Conservation (phyloP, 345 rosid species). For the Rhodomyrtus tomentosa region DNA sequence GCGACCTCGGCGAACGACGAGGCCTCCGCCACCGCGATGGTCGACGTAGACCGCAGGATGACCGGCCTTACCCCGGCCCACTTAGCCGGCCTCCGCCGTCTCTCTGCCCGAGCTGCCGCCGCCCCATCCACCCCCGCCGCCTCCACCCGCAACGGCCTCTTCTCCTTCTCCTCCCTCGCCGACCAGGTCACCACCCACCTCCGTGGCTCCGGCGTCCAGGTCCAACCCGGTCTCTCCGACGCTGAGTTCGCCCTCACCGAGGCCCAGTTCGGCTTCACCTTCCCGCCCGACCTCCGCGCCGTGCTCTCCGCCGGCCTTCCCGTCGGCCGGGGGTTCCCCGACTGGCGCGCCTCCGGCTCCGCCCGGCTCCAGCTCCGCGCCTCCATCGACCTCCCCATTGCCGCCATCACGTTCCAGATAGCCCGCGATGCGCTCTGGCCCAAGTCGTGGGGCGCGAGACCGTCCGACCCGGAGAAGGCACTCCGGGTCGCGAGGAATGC, state of each 20-base stretch:
- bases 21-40: constrained; percentile 32
- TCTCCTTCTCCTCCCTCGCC: constrained; percentile 65
- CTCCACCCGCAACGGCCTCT: constrained; percentile 52
- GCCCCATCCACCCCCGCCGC: constrained; percentile 33
- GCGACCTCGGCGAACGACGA: background rate
- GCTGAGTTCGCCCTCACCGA: constrained; percentile 81
- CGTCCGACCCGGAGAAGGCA: constrained; percentile 75
- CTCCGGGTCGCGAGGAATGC: constrained; percentile 77
- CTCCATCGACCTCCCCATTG: constrained; percentile 75
- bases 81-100: constrained; percentile 87
- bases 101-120: constrained; percentile 91
- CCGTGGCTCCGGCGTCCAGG: constrained; percentile 54
- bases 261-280: constrained; percentile 82
- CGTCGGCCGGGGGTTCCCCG: constrained; percentile 81
- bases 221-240: constrained; percentile 74
- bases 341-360: constrained; percentile 71
- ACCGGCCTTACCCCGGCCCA: constrained; percentile 83
- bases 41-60: constrained; percentile 96
- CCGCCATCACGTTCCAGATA: constrained; percentile 83
- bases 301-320: constrained; percentile 81
- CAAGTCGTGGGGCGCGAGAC: constrained; percentile 84
- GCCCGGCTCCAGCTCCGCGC: constrained; percentile 72
- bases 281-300: constrained; percentile 94
- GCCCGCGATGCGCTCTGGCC: constrained; percentile 86
- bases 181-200: constrained; percentile 67